Base-by-base conservation (phyloP, 169 alveolate species). In the Plasmodium relictum region DNA sequence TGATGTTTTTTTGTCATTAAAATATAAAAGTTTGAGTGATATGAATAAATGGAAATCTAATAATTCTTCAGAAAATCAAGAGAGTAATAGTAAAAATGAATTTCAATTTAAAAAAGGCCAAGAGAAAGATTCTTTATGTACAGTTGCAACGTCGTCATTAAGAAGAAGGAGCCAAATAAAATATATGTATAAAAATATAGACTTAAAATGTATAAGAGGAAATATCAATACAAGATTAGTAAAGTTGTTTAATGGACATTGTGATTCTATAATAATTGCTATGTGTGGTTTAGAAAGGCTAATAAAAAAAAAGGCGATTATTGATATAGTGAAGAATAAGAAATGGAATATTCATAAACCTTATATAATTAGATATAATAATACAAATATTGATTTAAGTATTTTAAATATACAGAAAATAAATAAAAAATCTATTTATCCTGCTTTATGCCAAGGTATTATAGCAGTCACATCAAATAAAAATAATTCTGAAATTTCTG, bases 371-470 rank as follows among this genome's bases (percentile, higher is more conserved):
- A 65, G 45, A 14, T 42, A 66, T 69, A 78, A 78, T 42, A 39
- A 78, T 59, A 78, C 10, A 24, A 22, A 44, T 20, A 62, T 65
- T 12, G 69, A 78, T 39, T 78, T 78, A 58, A 31, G 48, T 42
- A 45, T 9, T 78, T 63, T 78, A n/a, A 48, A 48, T 69, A 78
- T 78, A 18, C 89, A 78, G 56, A 68, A 78, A 45, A 45, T 78
- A 66, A 78, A 65, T 69, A 78, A 31, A 37, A 78, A 58, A 20
- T n/a, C 56, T 12, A 78, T 78, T 12, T 78, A 42, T 24, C 89
- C 89, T 6, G 89, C 89, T 18, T 78, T 78, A 69, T 63, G 89
- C 12, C 89, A 78, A 70, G 89, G 89, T 18, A 78, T 78, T 63
- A 78, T 78, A 37, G 89, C 78, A 26, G 78, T 78, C 22, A 48